Percentiles rank a stretch among this genome's conserved stretches.
Evolutionary conservation across 1,284 basidiomycete genomes (phyloP).

Genomic region (Heterobasidion occidentale): DNA sequence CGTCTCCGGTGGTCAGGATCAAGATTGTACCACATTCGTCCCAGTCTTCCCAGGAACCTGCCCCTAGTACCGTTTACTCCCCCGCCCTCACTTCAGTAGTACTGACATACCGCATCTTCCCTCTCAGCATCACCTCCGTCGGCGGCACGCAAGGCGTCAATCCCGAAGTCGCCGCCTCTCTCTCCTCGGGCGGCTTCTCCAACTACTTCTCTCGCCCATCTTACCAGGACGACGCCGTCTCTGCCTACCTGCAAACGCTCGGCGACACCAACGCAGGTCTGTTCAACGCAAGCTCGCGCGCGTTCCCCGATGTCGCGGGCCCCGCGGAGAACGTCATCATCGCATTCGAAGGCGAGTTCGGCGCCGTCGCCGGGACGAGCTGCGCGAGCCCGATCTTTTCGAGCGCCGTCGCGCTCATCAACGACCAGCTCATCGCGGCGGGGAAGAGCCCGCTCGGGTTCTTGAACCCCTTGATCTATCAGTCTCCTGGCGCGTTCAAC

Average conservation of each 20-base stretch:
- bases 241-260: background rate
- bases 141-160: slow-evolving; percentile 16
- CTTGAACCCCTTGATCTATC: slow-evolving; percentile 38
- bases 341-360: slow-evolving; percentile 16
- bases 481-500: background rate
- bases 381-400: slow-evolving; percentile 45
- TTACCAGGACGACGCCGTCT: slow-evolving; percentile 4
- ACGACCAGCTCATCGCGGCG: slow-evolving; percentile 37
- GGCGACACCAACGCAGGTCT: background rate
- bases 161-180: slow-evolving; percentile 13
- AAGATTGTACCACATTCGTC: slow-evolving; percentile 5
- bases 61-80: background rate
- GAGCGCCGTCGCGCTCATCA: slow-evolving; percentile 43
- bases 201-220: slow-evolving; percentile 3
- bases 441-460: slow-evolving; percentile 38
- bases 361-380: slow-evolving; percentile 41
- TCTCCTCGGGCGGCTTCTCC: slow-evolving; percentile 8
- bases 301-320: slow-evolving; percentile 32
- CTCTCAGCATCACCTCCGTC: slow-evolving; percentile 8
- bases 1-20: slow-evolving; percentile 1
- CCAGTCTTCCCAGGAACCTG: slow-evolving; percentile 6
- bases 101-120: background rate
- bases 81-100: background rate
- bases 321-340: slow-evolving; percentile 26
- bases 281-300: slow-evolving; percentile 5